Conservation (phyloP, 2,329 filamentous ascomycete genomes). For the Phialophora macrospora region DNA sequence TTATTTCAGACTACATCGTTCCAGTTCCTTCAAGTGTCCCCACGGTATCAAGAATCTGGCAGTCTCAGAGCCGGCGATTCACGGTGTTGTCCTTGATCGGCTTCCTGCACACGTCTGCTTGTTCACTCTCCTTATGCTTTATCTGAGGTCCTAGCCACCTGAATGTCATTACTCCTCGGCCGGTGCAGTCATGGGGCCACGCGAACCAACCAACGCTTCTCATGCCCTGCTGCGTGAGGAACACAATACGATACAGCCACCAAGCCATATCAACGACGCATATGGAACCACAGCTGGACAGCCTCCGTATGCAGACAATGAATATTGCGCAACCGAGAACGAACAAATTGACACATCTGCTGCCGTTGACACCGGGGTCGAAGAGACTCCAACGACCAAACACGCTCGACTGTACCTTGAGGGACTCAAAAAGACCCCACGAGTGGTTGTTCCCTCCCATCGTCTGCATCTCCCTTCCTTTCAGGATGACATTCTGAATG, state of each 20-base stretch:
- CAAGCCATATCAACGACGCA: not conserved
- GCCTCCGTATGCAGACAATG: not conserved
- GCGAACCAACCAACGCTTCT: not conserved
- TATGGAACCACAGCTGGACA: not conserved
- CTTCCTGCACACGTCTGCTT: not conserved
- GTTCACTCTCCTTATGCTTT: not conserved
- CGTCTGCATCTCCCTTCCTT: not conserved
- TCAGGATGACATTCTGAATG: not conserved
- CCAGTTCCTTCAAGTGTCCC: not conserved
- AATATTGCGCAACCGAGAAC: not conserved
- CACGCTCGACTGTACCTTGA: not conserved
- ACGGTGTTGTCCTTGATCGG: not conserved
- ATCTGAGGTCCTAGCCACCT: not conserved
- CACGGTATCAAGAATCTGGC: not conserved
- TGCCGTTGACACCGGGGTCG: not conserved
- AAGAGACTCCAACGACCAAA: slow-evolving; percentile 15
- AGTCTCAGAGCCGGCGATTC: not conserved
- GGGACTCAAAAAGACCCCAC: not conserved
- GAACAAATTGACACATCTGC: not conserved
- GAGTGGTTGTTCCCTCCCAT: not conserved
- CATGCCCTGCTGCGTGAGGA: not conserved
- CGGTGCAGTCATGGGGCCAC: too few species aligned
- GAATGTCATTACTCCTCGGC: too few species aligned
- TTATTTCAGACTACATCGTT: not conserved
- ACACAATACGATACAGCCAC: not conserved